These are phyloP conservation scores for Ustilago cynodontis DNA, from an alignment of 1,284 basidiomycete genomes.

Conservation along the genomic window DNA sequence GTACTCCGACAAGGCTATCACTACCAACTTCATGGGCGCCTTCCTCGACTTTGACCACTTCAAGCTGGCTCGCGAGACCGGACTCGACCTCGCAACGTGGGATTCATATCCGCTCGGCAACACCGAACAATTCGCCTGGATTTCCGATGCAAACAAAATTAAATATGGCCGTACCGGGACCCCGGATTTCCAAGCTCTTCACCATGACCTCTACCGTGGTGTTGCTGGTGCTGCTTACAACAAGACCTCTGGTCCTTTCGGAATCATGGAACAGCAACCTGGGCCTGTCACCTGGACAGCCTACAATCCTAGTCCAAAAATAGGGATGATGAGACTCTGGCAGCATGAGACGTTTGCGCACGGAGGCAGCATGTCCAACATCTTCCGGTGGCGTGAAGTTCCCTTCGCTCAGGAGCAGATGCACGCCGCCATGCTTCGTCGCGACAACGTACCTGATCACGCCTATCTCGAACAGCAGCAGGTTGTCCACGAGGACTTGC, in stretches of 20 bases:
- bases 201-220: conserved; percentile 46
- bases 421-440: conserved; percentile 54
- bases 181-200: conserved; percentile 51
- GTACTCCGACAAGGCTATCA: conserved; percentile 49
- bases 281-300: conserved; percentile 51
- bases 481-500: conserved; percentile 43
- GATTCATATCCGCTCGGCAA: conserved; percentile 55
- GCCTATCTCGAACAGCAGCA: conserved; percentile 53
- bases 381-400: conserved; percentile 57
- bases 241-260: conserved; percentile 45
- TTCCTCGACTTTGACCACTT: conserved; percentile 54
- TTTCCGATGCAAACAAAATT: conserved; percentile 40
- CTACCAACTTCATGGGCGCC: conserved; percentile 55
- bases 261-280: conserved; percentile 55
- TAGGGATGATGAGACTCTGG: conserved; percentile 52
- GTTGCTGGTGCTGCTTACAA: conserved; percentile 46
- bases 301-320: conserved; percentile 38
- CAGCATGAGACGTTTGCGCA: conserved; percentile 55
- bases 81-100: conserved; percentile 50
- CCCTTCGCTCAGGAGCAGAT: conserved; percentile 58
- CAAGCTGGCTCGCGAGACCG: conserved; percentile 36
- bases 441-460: conserved; percentile 49
- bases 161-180: conserved; percentile 44
- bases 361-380: conserved; percentile 47
- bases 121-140: conserved; percentile 45